Evolutionary conservation across 2,329 filamentous ascomycete genomes (phyloP).

Genomic region (Fusarium caatingaense): DNA sequence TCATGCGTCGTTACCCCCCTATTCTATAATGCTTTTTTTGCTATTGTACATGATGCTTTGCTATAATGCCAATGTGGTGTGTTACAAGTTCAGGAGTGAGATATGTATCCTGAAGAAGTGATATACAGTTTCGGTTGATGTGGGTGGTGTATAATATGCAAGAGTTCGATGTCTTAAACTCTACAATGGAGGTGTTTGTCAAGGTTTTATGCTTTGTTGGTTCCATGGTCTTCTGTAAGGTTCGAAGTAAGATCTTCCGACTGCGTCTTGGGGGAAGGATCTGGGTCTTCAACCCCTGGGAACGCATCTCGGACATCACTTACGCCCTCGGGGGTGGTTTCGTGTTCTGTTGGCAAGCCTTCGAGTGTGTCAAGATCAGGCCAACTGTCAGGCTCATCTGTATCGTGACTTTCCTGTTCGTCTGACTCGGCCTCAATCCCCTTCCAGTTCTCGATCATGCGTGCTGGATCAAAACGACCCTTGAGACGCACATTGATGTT

Average conservation of each 20-base stretch:
- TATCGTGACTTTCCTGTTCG: background rate
- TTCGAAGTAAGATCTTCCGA: background rate
- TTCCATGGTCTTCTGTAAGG: background rate
- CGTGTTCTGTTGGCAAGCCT: background rate
- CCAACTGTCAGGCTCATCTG: constrained; percentile 11
- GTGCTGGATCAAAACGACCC: constrained; percentile 38
- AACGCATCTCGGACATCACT: background rate
- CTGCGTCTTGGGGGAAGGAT: background rate
- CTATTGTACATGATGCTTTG: constrained; percentile 31
- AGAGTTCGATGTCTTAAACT: background rate
- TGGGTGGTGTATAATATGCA: background rate
- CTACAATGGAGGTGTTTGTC: background rate
- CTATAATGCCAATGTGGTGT: background rate
- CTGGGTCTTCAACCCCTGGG: background rate
- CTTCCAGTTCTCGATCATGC: constrained; percentile 39
- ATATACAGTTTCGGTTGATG: constrained; percentile 26
- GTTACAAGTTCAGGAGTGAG: background rate
- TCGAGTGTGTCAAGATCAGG: constrained; percentile 1
- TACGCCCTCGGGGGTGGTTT: background rate
- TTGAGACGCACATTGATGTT: constrained; percentile 40
- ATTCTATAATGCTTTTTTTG: background rate
- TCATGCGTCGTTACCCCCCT: background rate
- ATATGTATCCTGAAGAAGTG: constrained; percentile 11
- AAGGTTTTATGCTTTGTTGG: background rate
- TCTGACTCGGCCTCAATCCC: background rate